These are phyloP conservation scores for Hypoxylon sp. DNA, from an alignment of 2,329 filamentous ascomycete genomes.

Conservation along the genomic window DNA sequence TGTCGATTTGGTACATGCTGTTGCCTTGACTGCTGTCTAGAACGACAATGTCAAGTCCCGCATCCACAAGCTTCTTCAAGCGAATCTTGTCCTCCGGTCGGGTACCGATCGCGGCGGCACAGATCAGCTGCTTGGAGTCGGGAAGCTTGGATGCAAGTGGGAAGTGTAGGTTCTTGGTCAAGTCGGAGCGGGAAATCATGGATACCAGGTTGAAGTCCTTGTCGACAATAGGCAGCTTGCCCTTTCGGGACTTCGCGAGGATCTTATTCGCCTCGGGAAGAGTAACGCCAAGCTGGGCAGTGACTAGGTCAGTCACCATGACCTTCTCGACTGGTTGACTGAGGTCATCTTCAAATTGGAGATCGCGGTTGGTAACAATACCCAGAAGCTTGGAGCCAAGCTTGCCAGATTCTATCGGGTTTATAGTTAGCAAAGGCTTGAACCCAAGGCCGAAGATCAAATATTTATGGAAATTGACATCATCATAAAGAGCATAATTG, in stretches of 20 bases:
- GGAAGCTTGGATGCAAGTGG: constrained; percentile 96
- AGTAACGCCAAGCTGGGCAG: constrained; percentile 85
- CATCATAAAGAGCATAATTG: constrained; percentile 66
- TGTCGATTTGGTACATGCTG: constrained; percentile 98
- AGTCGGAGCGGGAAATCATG: constrained; percentile 91
- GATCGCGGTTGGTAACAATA: constrained; percentile 97
- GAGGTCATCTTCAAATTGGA: constrained; percentile 90
- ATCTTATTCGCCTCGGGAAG: constrained; percentile 93
- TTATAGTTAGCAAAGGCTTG: constrained; percentile 56
- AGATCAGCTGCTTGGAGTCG: constrained; percentile 97
- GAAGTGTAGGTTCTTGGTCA: constrained; percentile 99
- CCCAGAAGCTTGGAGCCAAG: constrained; percentile 96
- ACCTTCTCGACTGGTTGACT: constrained; percentile 83
- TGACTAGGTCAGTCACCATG: constrained; percentile 96
- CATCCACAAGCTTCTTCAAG: constrained; percentile 89
- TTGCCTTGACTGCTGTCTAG: constrained; percentile 98
- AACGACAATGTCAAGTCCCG: constrained; percentile 94
- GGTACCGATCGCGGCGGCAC: constrained; percentile 94
- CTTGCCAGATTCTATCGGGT: constrained; percentile 82
- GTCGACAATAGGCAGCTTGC: constrained; percentile 95
- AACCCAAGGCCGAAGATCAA: constrained; percentile 19
- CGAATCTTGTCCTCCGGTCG: constrained; percentile 92
- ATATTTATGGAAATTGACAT: constrained; percentile 44
- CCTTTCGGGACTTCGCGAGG: constrained; percentile 96
- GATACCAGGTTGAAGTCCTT: constrained; percentile 87